Conservation (phyloP, 78 protist genomes). For the Protostelium mycophagum region DNA sequence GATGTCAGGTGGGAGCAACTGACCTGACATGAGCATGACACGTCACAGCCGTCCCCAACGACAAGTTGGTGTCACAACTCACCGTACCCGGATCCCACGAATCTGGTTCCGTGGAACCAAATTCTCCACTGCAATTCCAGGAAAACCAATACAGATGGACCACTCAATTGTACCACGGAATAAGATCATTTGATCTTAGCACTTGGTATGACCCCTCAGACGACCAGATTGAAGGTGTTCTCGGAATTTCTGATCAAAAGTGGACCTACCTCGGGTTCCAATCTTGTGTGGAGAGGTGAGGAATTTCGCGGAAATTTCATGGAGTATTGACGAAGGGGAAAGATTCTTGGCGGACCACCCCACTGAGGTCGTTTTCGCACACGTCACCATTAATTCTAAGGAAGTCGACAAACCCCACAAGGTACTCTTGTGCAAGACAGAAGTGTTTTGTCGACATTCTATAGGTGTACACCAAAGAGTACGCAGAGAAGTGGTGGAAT, state of each 20-base stretch:
- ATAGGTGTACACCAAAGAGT: not conserved
- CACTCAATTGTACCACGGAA: not conserved
- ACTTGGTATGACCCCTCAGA: not conserved
- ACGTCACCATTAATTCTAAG: not conserved
- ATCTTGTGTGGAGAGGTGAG: not conserved
- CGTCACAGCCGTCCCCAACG: not conserved
- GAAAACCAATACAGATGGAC: not conserved
- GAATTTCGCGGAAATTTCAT: not conserved
- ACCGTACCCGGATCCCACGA: not conserved
- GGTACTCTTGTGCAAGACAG: not conserved
- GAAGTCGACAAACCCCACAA: not conserved
- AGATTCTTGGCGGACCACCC: not conserved
- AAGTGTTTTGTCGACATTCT: too few species aligned
- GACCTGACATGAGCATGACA: not conserved
- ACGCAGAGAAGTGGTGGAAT: not conserved
- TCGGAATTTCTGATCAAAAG: not conserved
- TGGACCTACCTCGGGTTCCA: not conserved
- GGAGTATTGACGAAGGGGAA: not conserved
- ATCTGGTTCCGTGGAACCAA: not conserved
- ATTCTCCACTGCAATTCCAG: not conserved
- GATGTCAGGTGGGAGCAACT: not conserved
- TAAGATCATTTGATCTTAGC: not conserved
- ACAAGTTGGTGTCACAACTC: not conserved
- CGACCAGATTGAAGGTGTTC: not conserved
- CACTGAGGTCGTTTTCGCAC: not conserved